Evolutionary conservation across 495 filamentous ascomycete species (phyloP), one percentile per base, ranked within the genome.

Genomic region (Xylaria palmicola): DNA sequence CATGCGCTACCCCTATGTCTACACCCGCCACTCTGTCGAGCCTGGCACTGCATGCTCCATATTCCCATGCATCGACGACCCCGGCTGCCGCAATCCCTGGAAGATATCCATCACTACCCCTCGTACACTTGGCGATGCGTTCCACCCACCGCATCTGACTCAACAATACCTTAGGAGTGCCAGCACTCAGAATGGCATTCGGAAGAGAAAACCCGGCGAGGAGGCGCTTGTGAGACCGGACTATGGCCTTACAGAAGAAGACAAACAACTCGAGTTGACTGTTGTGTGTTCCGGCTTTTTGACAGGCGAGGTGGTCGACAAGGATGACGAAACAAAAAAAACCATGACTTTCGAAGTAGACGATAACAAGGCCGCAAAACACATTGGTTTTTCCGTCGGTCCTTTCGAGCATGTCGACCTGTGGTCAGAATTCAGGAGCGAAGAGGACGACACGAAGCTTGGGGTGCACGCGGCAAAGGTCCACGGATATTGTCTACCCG

Each of bases 351-450:
- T 98, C 67, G 83, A 83, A 27, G 85, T 85, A 57, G 75, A 81
- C 36, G 84, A 84, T 36, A 82, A 89, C 26, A 83, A 94, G 2
- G 85, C 92, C 4, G 85, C 93, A 4, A 88, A 91, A 54, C 92
- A 98, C 68, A 86, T 99, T 65, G 91, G 91, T 2, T 93, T 99
- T 71, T 90, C 89, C 10, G 83, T 97, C 27, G 94, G 95, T 0
- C 94, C 95, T 13, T 99, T 99, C 70, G 92, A 97, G 70, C 87
- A 92, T 66, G 84, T 97, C 49, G 91, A 97, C 68, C 77, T 99
- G 8, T 88, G 72, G 62, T 76, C 90, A 7, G 90, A 94, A 65
- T 96, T 90, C 67, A 87, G 95, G 17, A 91, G 92, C 53, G 90
- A 89, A 59, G 90, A 93, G 55, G 90, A 94, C 53, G 95, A 97